Evolutionary conservation across 495 filamentous ascomycete species (phyloP).

Genomic region (Tetracladium marchalianum): DNA sequence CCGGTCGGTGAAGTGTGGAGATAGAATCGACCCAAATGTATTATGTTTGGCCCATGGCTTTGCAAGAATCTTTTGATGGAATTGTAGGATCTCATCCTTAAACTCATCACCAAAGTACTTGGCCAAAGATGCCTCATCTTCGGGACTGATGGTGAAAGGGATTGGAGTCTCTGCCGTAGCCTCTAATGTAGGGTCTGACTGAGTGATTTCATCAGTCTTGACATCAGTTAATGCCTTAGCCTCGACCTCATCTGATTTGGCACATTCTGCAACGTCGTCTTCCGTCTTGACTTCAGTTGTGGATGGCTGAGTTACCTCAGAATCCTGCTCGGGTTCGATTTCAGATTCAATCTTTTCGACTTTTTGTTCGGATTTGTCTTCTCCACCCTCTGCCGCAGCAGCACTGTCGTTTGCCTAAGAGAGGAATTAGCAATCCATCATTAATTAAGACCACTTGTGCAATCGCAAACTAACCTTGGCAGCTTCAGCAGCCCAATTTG

Average conservation of each 20-base stretch:
- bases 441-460: not conserved
- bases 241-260: too few species aligned
- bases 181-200: not conserved
- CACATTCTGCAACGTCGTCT: too few species aligned
- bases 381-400: too few species aligned
- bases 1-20: constrained; percentile 41
- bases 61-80: constrained; percentile 35
- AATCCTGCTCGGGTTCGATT: too few species aligned
- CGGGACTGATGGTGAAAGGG: constrained; percentile 32
- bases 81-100: constrained; percentile 27
- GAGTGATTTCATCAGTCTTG: too few species aligned
- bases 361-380: too few species aligned
- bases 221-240: too few species aligned
- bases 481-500: not conserved
- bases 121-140: constrained; percentile 35
- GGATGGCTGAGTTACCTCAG: too few species aligned
- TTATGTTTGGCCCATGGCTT: constrained; percentile 25
- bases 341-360: too few species aligned
- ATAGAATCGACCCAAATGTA: constrained; percentile 11
- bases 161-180: not conserved
- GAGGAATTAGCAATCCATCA: not conserved
- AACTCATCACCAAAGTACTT: constrained; percentile 35
- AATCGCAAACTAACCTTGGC: not conserved
- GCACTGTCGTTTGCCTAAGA: constrained; percentile 1
- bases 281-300: too few species aligned